Evolutionary conservation across 2,329 filamentous ascomycete species (phyloP).

Genomic region (Pseudogymnoascus sp.): DNA sequence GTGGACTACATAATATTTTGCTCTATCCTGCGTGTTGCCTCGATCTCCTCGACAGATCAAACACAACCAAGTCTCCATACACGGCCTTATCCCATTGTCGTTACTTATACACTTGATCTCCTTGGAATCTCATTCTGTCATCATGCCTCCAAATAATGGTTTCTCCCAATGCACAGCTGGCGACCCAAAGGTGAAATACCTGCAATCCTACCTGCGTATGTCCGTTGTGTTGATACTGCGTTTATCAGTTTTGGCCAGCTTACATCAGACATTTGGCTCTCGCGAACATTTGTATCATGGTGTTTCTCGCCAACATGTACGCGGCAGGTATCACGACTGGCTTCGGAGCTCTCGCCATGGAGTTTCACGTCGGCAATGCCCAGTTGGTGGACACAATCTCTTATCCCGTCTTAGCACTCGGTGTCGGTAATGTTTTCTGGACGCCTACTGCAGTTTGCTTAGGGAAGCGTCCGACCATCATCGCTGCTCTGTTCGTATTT

Average conservation of each 20-base stretch:
- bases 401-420: constrained; percentile 19
- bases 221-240: neutral
- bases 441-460: constrained; percentile 19
- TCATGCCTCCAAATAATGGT: neutral
- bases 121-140: neutral
- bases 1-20: neutral
- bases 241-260: constrained; percentile 18
- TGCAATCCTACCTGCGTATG: neutral
- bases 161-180: constrained; percentile 11
- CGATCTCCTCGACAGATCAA: neutral
- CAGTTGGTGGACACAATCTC: constrained; percentile 16
- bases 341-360: constrained; percentile 16
- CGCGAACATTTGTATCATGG: constrained; percentile 17
- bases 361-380: constrained; percentile 15
- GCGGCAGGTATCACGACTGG: constrained; percentile 17
- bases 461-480: constrained; percentile 31
- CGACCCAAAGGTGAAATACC: constrained; percentile 15
- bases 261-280: constrained; percentile 16
- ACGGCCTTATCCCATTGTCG: neutral
- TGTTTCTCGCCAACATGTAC: constrained; percentile 17
- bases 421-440: constrained; percentile 10
- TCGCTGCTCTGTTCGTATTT: constrained; percentile 28
- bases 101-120: neutral
- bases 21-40: neutral
- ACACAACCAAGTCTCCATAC: neutral